Evolutionary conservation across 1,284 basidiomycete genomes (phyloP).

Genomic region (Boletellus sp.): DNA sequence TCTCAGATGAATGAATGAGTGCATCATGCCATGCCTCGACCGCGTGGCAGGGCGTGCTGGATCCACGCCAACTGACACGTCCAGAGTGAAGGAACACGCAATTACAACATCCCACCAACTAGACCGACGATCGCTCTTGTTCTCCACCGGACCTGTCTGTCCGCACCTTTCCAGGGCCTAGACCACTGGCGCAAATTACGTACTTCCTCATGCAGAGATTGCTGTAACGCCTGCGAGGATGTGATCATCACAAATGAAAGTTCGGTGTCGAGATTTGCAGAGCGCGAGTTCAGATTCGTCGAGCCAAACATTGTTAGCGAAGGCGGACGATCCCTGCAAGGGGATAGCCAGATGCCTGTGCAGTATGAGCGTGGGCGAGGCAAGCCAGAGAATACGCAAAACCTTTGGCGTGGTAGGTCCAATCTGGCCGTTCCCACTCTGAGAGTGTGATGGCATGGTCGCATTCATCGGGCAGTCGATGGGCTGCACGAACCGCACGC

Average conservation of each 20-base stretch:
- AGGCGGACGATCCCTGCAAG: constrained; percentile 49
- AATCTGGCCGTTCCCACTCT: constrained; percentile 88
- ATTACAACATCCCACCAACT: constrained; percentile 61
- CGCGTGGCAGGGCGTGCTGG: not conserved
- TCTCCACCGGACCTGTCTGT: constrained; percentile 66
- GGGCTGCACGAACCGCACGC: constrained; percentile 54
- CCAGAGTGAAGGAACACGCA: not conserved
- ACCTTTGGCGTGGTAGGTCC: constrained; percentile 99
- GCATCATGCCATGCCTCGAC: not conserved
- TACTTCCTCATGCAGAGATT: constrained; percentile 43
- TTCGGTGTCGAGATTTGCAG: constrained; percentile 89
- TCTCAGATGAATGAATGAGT: constrained; percentile 5
- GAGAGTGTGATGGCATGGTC: constrained; percentile 60
- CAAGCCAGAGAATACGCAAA: constrained; percentile 4
- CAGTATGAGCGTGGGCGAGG: constrained; percentile 6
- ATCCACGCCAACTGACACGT: not conserved
- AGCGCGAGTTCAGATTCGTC: constrained; percentile 92
- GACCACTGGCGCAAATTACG: constrained; percentile 45
- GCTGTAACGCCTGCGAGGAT: constrained; percentile 43
- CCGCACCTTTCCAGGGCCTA: constrained; percentile 54
- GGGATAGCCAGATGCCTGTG: constrained; percentile 84
- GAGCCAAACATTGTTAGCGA: constrained; percentile 89
- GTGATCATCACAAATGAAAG: constrained; percentile 85
- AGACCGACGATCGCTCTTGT: constrained; percentile 65
- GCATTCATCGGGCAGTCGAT: constrained; percentile 44